Evolutionary conservation across 1,284 basidiomycete genomes (phyloP).

Genomic region (Naganishia albida): DNA sequence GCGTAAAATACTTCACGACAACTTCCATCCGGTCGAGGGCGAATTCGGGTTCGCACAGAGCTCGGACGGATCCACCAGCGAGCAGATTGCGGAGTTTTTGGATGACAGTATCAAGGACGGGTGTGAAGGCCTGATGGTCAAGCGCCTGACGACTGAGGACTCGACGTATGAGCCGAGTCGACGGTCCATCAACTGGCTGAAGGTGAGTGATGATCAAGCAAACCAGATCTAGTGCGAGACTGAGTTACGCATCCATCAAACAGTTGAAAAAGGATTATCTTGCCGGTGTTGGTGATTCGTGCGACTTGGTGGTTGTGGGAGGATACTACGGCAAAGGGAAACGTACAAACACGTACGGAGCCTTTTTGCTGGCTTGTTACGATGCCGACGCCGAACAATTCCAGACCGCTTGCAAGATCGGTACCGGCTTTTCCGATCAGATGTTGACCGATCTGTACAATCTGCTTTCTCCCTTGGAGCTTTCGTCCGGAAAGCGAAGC

Average conservation of each 20-base stretch:
- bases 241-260: neutral
- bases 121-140: conserved; percentile 99
- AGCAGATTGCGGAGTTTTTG: conserved; percentile 92
- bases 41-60: conserved; percentile 93
- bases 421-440: conserved; percentile 96
- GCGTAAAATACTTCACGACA: conserved; percentile 70
- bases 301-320: conserved; percentile 95
- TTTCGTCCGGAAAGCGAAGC: conserved; percentile 64
- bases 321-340: conserved; percentile 98
- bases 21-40: conserved; percentile 79
- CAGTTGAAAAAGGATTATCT: conserved; percentile 98
- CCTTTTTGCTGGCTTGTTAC: conserved; percentile 92
- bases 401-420: conserved; percentile 98
- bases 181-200: conserved; percentile 96
- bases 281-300: conserved; percentile 93
- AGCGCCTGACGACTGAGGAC: conserved; percentile 88
- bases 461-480: conserved; percentile 76
- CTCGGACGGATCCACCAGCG: conserved; percentile 83
- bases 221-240: conserved; percentile 4
- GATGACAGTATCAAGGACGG: conserved; percentile 97
- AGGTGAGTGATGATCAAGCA: conserved; percentile 60
- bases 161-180: conserved; percentile 95
- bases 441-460: conserved; percentile 78
- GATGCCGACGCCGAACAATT: conserved; percentile 86
- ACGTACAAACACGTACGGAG: conserved; percentile 92